Evolutionary conservation across 306 rosid species (phyloP), one percentile per base, ranked within the genome.

Genomic region (Rosa lucieae): DNA sequence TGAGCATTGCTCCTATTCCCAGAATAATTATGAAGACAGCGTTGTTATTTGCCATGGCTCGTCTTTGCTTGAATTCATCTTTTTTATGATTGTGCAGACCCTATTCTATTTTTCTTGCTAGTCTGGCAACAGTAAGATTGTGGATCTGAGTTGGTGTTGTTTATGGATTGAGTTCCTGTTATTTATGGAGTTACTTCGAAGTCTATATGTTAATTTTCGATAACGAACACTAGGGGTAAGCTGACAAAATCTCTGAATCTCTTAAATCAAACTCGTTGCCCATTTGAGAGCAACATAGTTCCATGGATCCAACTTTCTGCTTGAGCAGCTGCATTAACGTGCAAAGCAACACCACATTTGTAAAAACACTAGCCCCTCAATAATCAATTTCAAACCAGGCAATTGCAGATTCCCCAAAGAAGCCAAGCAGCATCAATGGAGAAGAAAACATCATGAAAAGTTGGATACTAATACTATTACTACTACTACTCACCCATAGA

Each of bases 1-100:
- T 92, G 83, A 92, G 84, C 21, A 23, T 13, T 42, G 52, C 44
- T 58, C 26, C 70, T 59, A 17, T 46, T 44, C 70, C 72, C 71
- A 62, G 17, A 63, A 59, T 48, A 35, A 20, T 59, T 7, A 42
- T 46, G 65, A 58, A 53, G 52, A 18, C 40, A 13, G 32, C 32
- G 78, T 56, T 62, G 70, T 18, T 44, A 26, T 62, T 29, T 20
- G 14, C 72, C 35, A 63, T 76, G 37, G 13, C 58, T 46, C 1
- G 23, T 56, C 70, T 44, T 44, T 59, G 52, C 70, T 59, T 74
- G 15, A 23, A 8, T 73, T 8, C 14, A 2, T 58, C 51, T 9
- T 1, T 5, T 75, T 44, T 21, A 44, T 61, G 70, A 58, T 42
- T 75, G 32, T 61, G 78, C 26, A 70, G 70, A 75, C 20, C 29